Base-by-base conservation (phyloP, 805 yeast species). In the Candida vaughaniae region DNA sequence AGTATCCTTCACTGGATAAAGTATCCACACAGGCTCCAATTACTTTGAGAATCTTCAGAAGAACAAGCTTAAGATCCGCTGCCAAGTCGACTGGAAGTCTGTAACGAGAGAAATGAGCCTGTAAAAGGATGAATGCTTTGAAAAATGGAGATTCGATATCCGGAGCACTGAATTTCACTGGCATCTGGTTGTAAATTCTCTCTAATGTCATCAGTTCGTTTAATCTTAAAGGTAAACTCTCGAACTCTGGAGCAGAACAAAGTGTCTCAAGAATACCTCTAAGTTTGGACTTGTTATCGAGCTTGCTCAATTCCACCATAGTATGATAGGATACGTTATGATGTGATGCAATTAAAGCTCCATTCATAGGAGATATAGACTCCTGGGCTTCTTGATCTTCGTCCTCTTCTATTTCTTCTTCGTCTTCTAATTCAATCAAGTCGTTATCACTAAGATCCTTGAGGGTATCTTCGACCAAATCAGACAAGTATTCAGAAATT, bases 401-500 rank as follows among this genome's bases (percentile, higher is more conserved):
- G 6, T 63, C 70, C 1, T 61, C 69, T 3, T 55, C 66, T 1
- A 55, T 65, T 2, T 53, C 63, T 10, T 58, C 65, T 7, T 62
- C 70, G 5, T 65, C 66, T 9, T 74, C 75, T 1, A 81, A 45
- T 45, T 82, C 89, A 29, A 93, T 69, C 40, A 90, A 52, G 22
- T 77, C 77, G 1, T 80, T 75, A 1, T 77, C 77, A 3, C 53
- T 58, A 29, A 93, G 65, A 15, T 86, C 95, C 22, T 69, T 70
- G 44, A 91, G 52, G 0, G 86, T 69, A 5, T 62, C 64, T 53
- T 93, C 98, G 9, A 91, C 83, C 9, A 88, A 54, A 31, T 89
- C 96, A 0, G 97, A 89, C 28, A 93, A 62, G 56, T 72, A 87
- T 36, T 84, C 90, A 1, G 95, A 87, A 5, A 91, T 57, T 0